phyloP scores from a whole-genome alignment of 306 rosid species.

The Glycyrrhiza uralensis region DNA sequence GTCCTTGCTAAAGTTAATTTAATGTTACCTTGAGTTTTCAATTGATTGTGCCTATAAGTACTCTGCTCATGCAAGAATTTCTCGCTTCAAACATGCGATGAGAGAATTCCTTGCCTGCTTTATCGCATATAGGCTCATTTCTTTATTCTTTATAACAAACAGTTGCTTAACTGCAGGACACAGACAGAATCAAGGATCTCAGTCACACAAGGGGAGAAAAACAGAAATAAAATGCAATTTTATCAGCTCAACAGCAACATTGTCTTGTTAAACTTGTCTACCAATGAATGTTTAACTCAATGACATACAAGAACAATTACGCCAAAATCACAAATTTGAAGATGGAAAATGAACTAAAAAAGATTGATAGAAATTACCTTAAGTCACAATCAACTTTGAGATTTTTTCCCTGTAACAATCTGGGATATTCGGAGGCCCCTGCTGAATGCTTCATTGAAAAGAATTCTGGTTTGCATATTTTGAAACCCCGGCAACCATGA shows the following conservation, averaged over 20 bases:
- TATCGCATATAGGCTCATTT: background rate
- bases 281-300: background rate
- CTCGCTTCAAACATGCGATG: background rate
- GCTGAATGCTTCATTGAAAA: slow-evolving; percentile 54
- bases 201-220: slow-evolving; percentile 6
- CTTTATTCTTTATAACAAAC: background rate
- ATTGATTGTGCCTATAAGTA: background rate
- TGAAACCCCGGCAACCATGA: slow-evolving; percentile 56
- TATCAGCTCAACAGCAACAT: slow-evolving; percentile 7
- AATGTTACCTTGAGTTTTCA: background rate
- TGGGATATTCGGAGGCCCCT: slow-evolving; percentile 53
- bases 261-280: slow-evolving; percentile 5
- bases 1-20: background rate
- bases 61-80: background rate
- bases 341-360: background rate
- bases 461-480: slow-evolving; percentile 50
- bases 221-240: background rate
- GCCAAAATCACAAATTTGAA: slow-evolving; percentile 1
- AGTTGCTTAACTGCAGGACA: slow-evolving; percentile 8
- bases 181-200: slow-evolving; percentile 9
- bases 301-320: background rate
- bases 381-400: slow-evolving; percentile 42
- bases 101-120: slow-evolving; percentile 7
- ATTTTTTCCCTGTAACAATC: slow-evolving; percentile 54
- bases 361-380: slow-evolving; percentile 46